Evolutionary conservation across 1,139 yeast genomes (phyloP), one percentile per base, ranked within the genome.

Genomic region (Kodamaea plutei): DNA sequence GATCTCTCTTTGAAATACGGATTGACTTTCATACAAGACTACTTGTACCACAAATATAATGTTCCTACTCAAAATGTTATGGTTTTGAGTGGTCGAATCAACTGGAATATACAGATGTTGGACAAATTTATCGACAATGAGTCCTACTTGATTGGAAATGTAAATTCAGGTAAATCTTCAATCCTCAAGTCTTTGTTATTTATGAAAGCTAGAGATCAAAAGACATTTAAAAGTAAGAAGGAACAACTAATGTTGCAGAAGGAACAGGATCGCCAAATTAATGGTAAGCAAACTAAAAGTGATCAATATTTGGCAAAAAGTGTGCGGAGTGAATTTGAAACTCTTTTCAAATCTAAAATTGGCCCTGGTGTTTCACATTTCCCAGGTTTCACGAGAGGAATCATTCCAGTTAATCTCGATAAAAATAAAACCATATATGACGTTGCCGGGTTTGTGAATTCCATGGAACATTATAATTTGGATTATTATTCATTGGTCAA

Each of bases 131-230:
- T 73, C 1, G 47, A 58, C 6, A 64, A 63, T 15, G 66, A 55
- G 19, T 44, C 77, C 16, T 81, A 76, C 47, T 53, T 87, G 20
- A 61, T 85, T 8, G 96, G 96, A 2, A 69, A 70, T 40, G 77
- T 84, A 7, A 85, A 85, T 48, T 67, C 77, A 10, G 96, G 96
- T 1, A 87, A 87, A 51, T 77, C 93, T 1, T 66, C 82, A 1
- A 49, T 87, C 17, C 66, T 81, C 3, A 73, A 69, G 42, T 50
- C 73, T n/a, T 44, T 80, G 19, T 43, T 75, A 10, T 56, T 58
- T 29, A 49, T 30, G 31, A 31, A 28, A 10, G 36, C 25, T 31
- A 35, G 30, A 37, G 29, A 20, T 21, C 34, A 34, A 30, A 30
- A 27, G 11, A 31, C 32, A 2, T 30, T 29, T 20, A 14, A 20